These are phyloP conservation scores for Polyporus tsugae DNA, from an alignment of 1,284 basidiomycete genomes.

Conservation along the genomic window DNA sequence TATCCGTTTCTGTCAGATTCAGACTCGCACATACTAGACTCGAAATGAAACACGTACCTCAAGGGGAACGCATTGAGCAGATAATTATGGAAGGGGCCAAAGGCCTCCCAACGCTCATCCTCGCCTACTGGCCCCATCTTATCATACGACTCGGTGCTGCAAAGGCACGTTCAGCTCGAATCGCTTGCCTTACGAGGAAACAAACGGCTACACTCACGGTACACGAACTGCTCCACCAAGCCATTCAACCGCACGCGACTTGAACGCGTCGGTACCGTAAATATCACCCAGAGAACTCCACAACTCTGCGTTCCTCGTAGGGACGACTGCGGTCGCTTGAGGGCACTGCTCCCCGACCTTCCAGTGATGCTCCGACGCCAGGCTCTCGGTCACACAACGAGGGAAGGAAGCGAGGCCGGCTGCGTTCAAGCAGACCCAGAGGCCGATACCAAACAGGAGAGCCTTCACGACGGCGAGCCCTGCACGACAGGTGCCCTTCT, in stretches of 20 bases:
- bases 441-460: slow-evolving; percentile 20
- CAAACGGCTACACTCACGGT: slow-evolving; percentile 38
- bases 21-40: neutral
- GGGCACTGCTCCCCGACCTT: slow-evolving; percentile 46
- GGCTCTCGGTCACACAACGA: slow-evolving; percentile 12
- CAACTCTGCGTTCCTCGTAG: slow-evolving; percentile 50
- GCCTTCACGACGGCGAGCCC: slow-evolving; percentile 23
- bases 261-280: slow-evolving; percentile 54
- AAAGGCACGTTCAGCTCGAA: neutral
- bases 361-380: slow-evolving; percentile 5
- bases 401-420: slow-evolving; percentile 17
- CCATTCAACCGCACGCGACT: slow-evolving; percentile 57
- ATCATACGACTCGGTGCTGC: slow-evolving; percentile 51
- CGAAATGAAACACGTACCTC: slow-evolving; percentile 41
- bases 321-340: slow-evolving; percentile 54
- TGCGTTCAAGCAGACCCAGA: slow-evolving; percentile 24
- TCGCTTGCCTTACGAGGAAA: too few species aligned
- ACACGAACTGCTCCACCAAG: slow-evolving; percentile 57
- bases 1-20: neutral
- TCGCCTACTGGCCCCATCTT: slow-evolving; percentile 50
- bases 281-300: slow-evolving; percentile 51
- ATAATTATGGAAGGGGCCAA: slow-evolving; percentile 52
- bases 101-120: slow-evolving; percentile 55
- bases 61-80: slow-evolving; percentile 50
- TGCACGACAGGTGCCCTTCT: slow-evolving; percentile 17